Conservation (phyloP, 2,329 filamentous ascomycete species). For the Aspergillus calidoustus region DNA sequence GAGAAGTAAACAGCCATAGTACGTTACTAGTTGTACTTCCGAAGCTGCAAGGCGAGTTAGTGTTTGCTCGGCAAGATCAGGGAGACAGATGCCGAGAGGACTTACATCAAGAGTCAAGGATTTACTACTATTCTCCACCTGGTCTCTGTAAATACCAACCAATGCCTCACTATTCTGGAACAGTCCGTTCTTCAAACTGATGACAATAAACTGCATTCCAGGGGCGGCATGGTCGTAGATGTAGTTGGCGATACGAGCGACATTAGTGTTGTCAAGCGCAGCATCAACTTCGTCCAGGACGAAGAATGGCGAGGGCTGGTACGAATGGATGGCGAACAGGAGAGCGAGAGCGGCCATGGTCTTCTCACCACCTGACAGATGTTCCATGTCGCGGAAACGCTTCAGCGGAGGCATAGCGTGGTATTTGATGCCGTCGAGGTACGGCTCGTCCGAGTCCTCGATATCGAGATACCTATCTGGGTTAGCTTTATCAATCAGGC, state of each 20-base stretch:
- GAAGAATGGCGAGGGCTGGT: constrained; percentile 95
- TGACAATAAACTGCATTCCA: constrained; percentile 99
- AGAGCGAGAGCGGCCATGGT: constrained; percentile 98
- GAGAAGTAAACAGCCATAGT: neutral
- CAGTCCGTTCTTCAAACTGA: constrained; percentile 90
- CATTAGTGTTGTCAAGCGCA: constrained; percentile 96
- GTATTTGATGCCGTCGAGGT: constrained; percentile 94
- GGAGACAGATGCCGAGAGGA: constrained; percentile 25
- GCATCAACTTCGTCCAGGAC: constrained; percentile 98
- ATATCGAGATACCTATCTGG: constrained; percentile 75
- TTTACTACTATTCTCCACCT: constrained; percentile 88
- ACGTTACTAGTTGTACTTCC: constrained; percentile 11
- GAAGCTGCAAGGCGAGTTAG: constrained; percentile 7
- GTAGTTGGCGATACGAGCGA: constrained; percentile 94
- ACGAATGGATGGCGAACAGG: constrained; percentile 94
- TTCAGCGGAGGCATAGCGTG: constrained; percentile 98
- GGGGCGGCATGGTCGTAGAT: constrained; percentile 92
- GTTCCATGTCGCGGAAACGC: constrained; percentile 98
- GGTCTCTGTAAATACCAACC: constrained; percentile 94
- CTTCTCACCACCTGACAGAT: constrained; percentile 95
- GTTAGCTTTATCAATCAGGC: neutral
- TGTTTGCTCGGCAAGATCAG: neutral
- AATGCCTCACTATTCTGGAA: constrained; percentile 97
- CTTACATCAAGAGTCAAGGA: constrained; percentile 95
- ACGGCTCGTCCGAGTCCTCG: constrained; percentile 95